These are phyloP conservation scores for Puccinia novopanici DNA, from an alignment of 1,284 basidiomycete species.

Conservation along the genomic window DNA sequence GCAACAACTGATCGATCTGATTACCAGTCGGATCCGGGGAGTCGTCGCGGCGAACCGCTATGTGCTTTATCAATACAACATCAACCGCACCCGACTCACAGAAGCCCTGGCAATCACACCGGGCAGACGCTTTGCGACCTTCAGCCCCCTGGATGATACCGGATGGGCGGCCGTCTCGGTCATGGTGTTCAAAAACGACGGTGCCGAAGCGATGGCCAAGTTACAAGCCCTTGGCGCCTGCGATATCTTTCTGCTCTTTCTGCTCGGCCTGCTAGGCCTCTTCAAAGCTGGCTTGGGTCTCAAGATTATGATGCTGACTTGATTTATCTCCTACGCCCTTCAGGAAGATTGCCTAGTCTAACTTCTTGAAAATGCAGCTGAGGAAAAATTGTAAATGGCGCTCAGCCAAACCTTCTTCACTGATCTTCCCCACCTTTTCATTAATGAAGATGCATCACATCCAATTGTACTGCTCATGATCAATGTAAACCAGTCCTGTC, in stretches of 20 bases:
- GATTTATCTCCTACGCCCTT: neutral
- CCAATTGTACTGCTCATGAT: neutral
- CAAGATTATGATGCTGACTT: neutral
- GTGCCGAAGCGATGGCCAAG: conserved; percentile 89
- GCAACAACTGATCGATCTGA: conserved; percentile 69
- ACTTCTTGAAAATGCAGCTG: conserved; percentile 9
- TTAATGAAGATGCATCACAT: neutral
- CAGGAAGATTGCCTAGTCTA: conserved; percentile 11
- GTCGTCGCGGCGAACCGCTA: conserved; percentile 71
- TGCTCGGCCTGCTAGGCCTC: conserved; percentile 70
- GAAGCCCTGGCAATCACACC: conserved; percentile 77
- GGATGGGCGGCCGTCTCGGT: conserved; percentile 87
- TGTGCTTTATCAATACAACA: conserved; percentile 29
- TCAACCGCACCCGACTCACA: conserved; percentile 51
- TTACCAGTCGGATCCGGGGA: conserved; percentile 74
- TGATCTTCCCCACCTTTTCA: neutral
- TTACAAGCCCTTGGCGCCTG: conserved; percentile 79
- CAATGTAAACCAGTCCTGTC: conserved; percentile 11
- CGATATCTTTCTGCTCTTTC: conserved; percentile 85
- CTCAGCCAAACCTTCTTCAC: neutral
- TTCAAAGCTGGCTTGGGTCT: neutral
- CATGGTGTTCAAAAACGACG: conserved; percentile 84
- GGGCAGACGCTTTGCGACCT: conserved; percentile 83
- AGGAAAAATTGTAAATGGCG: neutral
- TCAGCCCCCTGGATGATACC: conserved; percentile 76